Evolutionary conservation across 768 basidiomycete genomes (phyloP).

Genomic region (Rhodotorula graminis): DNA sequence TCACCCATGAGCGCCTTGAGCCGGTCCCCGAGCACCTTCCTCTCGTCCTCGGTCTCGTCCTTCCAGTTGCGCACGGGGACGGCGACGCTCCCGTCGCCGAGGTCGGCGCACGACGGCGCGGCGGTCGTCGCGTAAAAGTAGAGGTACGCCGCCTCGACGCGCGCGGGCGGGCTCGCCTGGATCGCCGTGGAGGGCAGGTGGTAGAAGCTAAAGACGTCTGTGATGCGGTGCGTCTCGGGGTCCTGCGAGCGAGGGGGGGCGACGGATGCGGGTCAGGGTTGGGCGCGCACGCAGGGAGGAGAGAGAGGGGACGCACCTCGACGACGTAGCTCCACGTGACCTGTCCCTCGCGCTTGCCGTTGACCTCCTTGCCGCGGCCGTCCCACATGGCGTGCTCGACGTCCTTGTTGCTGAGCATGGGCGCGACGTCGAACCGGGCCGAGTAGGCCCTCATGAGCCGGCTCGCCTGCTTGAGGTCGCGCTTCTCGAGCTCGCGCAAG

Average conservation of each 20-base stretch:
- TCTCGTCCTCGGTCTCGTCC: slow-evolving; percentile 58
- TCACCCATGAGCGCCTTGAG: slow-evolving; percentile 70
- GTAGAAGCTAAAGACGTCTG: slow-evolving; percentile 96
- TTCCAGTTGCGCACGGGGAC: slow-evolving; percentile 38
- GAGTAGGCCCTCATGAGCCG: slow-evolving; percentile 72
- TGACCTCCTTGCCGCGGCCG: slow-evolving; percentile 62
- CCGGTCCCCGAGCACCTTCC: slow-evolving; percentile 62
- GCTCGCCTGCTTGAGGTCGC: slow-evolving; percentile 66
- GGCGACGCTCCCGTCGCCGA: slow-evolving; percentile 24
- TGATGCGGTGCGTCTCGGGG: slow-evolving; percentile 72
- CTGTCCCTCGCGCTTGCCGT: slow-evolving; percentile 63
- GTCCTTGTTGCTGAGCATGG: slow-evolving; percentile 70
- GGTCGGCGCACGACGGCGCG: slow-evolving; percentile 49
- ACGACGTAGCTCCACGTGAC: slow-evolving; percentile 96
- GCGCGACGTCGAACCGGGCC: slow-evolving; percentile 76
- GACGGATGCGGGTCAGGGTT: too few species aligned
- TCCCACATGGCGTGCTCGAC: slow-evolving; percentile 80
- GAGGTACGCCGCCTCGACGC: slow-evolving; percentile 86
- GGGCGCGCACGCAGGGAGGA: too few species aligned
- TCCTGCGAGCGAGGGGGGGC: slow-evolving; percentile 54
- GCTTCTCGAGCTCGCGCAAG: slow-evolving; percentile 80
- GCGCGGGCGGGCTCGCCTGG: slow-evolving; percentile 50
- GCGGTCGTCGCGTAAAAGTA: slow-evolving; percentile 87
- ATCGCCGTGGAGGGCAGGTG: slow-evolving; percentile 92
- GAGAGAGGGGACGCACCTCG: slow-evolving; percentile 57